Conservation (phyloP, 306 rosid genomes). For the Arachis stenosperma region DNA sequence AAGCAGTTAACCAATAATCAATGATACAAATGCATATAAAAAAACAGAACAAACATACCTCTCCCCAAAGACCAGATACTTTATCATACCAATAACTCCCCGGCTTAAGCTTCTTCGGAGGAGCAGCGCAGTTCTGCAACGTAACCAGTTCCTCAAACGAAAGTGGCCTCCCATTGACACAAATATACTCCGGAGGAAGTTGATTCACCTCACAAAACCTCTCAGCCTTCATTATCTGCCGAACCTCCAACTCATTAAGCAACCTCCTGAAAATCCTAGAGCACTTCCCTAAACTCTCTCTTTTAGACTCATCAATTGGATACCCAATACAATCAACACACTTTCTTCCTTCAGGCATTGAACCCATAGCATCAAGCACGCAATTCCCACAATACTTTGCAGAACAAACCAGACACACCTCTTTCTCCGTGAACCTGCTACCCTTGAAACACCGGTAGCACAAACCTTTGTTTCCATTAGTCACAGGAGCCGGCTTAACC, state of each 20-base stretch:
- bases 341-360: slow-evolving; percentile 98
- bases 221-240: slow-evolving; percentile 87
- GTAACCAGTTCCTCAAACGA: slow-evolving; percentile 70
- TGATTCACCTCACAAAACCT: slow-evolving; percentile 89
- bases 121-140: slow-evolving; percentile 73
- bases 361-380: slow-evolving; percentile 96
- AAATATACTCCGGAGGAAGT: slow-evolving; percentile 78
- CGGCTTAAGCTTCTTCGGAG: slow-evolving; percentile 92
- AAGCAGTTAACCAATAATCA: slow-evolving; percentile 6
- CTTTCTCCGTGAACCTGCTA: slow-evolving; percentile 86
- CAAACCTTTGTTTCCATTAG: slow-evolving; percentile 76
- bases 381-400: slow-evolving; percentile 92
- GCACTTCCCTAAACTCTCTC: slow-evolving; percentile 88
- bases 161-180: slow-evolving; percentile 82
- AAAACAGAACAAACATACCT: slow-evolving; percentile 52
- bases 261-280: slow-evolving; percentile 81
- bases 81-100: slow-evolving; percentile 99
- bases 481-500: slow-evolving; percentile 44
- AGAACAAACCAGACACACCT: slow-evolving; percentile 87
- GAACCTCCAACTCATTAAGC: slow-evolving; percentile 85
- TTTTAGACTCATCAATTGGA: slow-evolving; percentile 74
- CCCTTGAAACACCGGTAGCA: slow-evolving; percentile 92
- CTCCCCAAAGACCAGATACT: slow-evolving; percentile 99
- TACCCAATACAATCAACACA: slow-evolving; percentile 88
- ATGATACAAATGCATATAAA: not conserved